These are phyloP conservation scores for Stenogyne calaminthoides DNA, from an alignment of 305 asterid genomes.

Conservation along the genomic window DNA sequence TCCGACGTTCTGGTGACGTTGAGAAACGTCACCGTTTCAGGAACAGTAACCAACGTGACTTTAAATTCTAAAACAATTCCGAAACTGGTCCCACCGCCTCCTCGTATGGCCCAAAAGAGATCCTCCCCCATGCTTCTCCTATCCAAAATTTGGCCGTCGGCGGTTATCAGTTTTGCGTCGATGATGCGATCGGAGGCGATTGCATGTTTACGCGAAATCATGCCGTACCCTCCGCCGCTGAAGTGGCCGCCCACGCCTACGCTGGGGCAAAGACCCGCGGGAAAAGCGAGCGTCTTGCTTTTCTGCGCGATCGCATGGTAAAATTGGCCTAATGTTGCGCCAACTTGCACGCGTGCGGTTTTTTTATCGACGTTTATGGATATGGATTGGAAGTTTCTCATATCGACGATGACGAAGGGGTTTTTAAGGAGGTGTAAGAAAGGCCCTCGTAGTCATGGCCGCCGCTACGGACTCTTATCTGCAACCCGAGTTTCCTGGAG, in stretches of 20 bases:
- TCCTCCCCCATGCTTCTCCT: constrained; percentile 29
- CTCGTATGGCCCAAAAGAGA: constrained; percentile 36
- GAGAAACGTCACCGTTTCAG: constrained; percentile 31
- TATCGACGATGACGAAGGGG: constrained; percentile 45
- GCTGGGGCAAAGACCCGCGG: constrained; percentile 38
- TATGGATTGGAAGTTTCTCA: constrained; percentile 41
- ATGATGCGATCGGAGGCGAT: constrained; percentile 38
- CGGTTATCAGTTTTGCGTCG: constrained; percentile 29
- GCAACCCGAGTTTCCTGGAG: constrained; percentile 38
- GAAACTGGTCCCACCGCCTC: constrained; percentile 38
- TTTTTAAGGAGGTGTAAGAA: constrained; percentile 22
- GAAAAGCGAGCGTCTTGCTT: constrained; percentile 32
- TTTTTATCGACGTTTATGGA: neutral
- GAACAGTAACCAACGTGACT: constrained; percentile 24
- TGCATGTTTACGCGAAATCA: constrained; percentile 35
- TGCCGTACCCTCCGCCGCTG: constrained; percentile 43
- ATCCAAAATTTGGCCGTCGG: constrained; percentile 23
- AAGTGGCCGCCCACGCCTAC: constrained; percentile 42
- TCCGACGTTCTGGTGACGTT: constrained; percentile 24
- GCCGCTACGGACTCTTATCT: constrained; percentile 45
- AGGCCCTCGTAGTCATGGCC: constrained; percentile 58
- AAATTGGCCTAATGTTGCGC: constrained; percentile 38
- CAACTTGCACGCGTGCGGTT: constrained; percentile 40
- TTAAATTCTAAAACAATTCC: constrained; percentile 32
- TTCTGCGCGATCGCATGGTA: constrained; percentile 21